phyloP scores from a whole-genome alignment of 306 rosid genomes.

The Sicyos edulis region DNA sequence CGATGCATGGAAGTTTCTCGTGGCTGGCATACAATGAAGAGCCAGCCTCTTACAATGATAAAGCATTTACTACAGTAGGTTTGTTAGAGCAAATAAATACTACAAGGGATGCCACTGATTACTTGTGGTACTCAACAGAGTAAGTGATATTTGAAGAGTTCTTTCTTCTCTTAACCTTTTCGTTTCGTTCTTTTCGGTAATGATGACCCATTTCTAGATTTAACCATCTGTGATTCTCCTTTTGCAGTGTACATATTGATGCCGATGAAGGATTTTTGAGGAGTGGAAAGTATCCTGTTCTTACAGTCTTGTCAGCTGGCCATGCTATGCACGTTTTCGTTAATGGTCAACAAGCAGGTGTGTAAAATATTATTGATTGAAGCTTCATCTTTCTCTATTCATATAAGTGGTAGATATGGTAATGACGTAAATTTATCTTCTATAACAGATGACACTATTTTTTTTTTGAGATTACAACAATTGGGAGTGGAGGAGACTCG shows the following conservation, averaged over 20 bases:
- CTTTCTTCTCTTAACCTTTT: slow-evolving; percentile 10
- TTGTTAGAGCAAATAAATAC: slow-evolving; percentile 88
- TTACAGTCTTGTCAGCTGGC: slow-evolving; percentile 81
- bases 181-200: background rate
- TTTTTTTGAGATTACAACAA: too few relatives aligned
- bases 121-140: slow-evolving; percentile 98
- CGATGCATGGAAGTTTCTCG: slow-evolving; percentile 74
- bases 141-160: slow-evolving; percentile 38
- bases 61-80: slow-evolving; percentile 63
- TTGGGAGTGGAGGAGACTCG: too few relatives aligned
- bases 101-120: slow-evolving; percentile 85
- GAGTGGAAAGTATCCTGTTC: slow-evolving; percentile 61
- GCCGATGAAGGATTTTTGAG: slow-evolving; percentile 64
- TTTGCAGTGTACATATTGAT: slow-evolving; percentile 63
- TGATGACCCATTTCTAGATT: slow-evolving; percentile 6
- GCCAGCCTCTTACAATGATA: slow-evolving; percentile 57
- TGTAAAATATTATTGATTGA: slow-evolving; percentile 11
- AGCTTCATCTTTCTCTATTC: background rate
- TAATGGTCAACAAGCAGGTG: slow-evolving; percentile 76
- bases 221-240: slow-evolving; percentile 13
- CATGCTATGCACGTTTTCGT: slow-evolving; percentile 92
- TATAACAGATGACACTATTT: background rate
- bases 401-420: background rate
- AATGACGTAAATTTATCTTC: background rate
- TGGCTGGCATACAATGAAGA: slow-evolving; percentile 84